Evolutionary conservation across 257 asterid species (phyloP).

Genomic region (Fraxinus cuspidata): DNA sequence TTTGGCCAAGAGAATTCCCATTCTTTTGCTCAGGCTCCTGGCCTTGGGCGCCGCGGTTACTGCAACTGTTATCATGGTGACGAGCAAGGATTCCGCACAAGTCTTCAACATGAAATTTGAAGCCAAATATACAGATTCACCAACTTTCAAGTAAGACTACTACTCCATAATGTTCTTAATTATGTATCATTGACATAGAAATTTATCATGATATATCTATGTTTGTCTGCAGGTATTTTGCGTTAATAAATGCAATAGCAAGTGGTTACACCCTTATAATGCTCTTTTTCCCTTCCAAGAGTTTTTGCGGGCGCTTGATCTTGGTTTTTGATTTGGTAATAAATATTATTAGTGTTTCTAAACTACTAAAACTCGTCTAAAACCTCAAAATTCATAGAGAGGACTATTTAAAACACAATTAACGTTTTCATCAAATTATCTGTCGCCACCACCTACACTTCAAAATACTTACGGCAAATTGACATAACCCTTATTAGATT

Average conservation of each 20-base stretch:
- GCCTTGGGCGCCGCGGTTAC: slow-evolving; percentile 64
- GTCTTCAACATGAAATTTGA: slow-evolving; percentile 65
- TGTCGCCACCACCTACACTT: too few species aligned
- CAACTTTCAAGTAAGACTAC: slow-evolving; percentile 61
- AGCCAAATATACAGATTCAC: slow-evolving; percentile 66
- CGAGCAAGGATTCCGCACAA: slow-evolving; percentile 63
- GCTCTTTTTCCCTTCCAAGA: slow-evolving; percentile 55
- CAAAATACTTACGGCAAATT: too few species aligned
- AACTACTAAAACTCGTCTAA: not conserved
- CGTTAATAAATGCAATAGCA: slow-evolving; percentile 63
- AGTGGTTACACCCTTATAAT: slow-evolving; percentile 61
- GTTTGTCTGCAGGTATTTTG: slow-evolving; percentile 58
- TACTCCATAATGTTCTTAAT: not conserved
- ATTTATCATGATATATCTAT: not conserved
- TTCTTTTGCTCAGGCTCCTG: slow-evolving; percentile 61
- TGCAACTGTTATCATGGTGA: slow-evolving; percentile 60
- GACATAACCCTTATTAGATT: too few species aligned
- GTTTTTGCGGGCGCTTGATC: slow-evolving; percentile 46
- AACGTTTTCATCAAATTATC: too few species aligned
- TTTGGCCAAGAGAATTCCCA: slow-evolving; percentile 48
- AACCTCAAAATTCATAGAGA: not conserved
- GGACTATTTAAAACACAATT: too few species aligned
- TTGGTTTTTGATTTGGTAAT: slow-evolving; percentile 66
- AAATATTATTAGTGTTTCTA: not conserved
- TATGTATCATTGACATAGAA: not conserved